Evolutionary conservation across 352 stramenopile genomes (phyloP).

Genomic region (Phytophthora nicotianae): DNA sequence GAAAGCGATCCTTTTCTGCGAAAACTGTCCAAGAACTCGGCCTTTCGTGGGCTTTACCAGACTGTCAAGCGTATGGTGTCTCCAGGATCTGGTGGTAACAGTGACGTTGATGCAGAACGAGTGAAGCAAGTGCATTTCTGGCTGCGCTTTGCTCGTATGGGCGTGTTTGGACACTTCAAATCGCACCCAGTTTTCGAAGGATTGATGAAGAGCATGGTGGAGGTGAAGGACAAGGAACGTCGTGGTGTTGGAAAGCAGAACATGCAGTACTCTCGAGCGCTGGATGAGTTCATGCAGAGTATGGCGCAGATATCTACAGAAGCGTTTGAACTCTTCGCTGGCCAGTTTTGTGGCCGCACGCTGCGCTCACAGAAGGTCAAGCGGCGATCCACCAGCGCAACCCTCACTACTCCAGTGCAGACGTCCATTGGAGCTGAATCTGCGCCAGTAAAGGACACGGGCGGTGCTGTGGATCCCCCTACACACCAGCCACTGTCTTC

Average conservation of each 20-base stretch:
- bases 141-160: constrained; percentile 75
- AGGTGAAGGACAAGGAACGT: constrained; percentile 82
- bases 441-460: constrained; percentile 13
- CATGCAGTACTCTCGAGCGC: constrained; percentile 74
- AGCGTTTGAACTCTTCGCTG: constrained; percentile 79
- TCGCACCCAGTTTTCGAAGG: constrained; percentile 78
- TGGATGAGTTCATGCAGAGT: constrained; percentile 79
- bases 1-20: constrained; percentile 80
- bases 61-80: constrained; percentile 49
- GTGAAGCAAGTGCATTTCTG: constrained; percentile 67
- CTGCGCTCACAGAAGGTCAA: constrained; percentile 79
- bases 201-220: constrained; percentile 79
- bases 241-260: constrained; percentile 86
- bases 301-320: constrained; percentile 69
- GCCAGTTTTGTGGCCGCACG: constrained; percentile 76
- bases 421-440: constrained; percentile 3
- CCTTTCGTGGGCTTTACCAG: constrained; percentile 70
- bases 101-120: constrained; percentile 16
- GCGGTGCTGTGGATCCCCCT: constrained; percentile 7
- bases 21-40: constrained; percentile 80
- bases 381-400: constrained; percentile 36
- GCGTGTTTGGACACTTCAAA: constrained; percentile 72
- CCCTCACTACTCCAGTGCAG: constrained; percentile 11
- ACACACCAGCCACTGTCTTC: constrained; percentile 16
- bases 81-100: constrained; percentile 3